Conservation (phyloP, 2,329 filamentous ascomycete species). For the Coniochaeta ligniaria region DNA sequence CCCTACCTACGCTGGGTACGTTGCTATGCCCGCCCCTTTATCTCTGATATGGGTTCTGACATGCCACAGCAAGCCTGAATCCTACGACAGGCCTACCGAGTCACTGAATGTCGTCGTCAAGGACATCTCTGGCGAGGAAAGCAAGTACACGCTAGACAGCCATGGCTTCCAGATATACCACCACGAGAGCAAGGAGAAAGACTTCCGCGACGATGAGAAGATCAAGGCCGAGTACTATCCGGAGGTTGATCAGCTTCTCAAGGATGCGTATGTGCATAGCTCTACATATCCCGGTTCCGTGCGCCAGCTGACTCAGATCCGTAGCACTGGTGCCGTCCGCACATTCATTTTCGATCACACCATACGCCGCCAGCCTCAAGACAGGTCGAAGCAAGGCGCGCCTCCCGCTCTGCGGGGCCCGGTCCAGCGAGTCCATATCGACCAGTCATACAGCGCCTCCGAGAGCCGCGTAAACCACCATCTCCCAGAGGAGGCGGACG, state of each 20-base stretch:
- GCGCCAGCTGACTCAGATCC: neutral
- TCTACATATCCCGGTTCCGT: neutral
- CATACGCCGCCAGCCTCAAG: conserved; percentile 30
- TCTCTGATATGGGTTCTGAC: neutral
- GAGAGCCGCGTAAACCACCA: conserved; percentile 33
- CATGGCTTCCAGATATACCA: conserved; percentile 29
- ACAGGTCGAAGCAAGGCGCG: conserved; percentile 48
- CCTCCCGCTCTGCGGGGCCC: conserved; percentile 26
- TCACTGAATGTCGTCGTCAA: conserved; percentile 21
- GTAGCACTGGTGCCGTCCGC: conserved; percentile 45
- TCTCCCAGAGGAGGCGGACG: conserved; percentile 35
- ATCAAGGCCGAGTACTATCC: conserved; percentile 63
- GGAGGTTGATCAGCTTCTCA: conserved; percentile 59
- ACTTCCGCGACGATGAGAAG: conserved; percentile 43
- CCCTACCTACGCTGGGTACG: conserved; percentile 20
- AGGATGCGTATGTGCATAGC: conserved; percentile 32
- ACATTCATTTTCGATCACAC: conserved; percentile 59
- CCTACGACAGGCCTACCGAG: conserved; percentile 22
- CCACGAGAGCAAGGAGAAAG: conserved; percentile 18
- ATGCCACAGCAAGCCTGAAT: neutral
- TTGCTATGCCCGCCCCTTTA: neutral
- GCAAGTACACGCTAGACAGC: conserved; percentile 28
- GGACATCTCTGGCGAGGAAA: conserved; percentile 29
- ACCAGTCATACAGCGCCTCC: conserved; percentile 42
- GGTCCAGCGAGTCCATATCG: conserved; percentile 48